Evolutionary conservation across 371 early-diverging fungal species (phyloP), one percentile per base, ranked within the genome.

Genomic region (Lichtheimia hyalospora): DNA sequence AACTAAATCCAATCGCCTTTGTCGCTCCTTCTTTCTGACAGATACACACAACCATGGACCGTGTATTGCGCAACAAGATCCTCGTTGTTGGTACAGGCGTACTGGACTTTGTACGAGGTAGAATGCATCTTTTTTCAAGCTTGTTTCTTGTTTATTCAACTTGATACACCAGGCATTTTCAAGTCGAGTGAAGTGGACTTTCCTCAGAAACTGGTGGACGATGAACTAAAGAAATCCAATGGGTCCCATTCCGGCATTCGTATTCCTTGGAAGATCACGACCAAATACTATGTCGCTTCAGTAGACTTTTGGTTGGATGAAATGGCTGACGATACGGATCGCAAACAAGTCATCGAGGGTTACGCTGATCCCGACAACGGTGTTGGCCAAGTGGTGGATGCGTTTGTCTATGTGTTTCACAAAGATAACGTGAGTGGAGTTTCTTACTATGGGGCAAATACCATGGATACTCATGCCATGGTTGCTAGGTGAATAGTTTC

Each of bases 301-400:
- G 80, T 91, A 5, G 83, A 79, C 50, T 80, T 89, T 64, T 91
- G 89, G 89, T 54, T 89, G 24, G 91, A 89, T 61, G 79, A 82
- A 52, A 72, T 83, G 0, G 65, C 71, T 10, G 57, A 58, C 5
- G 69, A 73, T 1, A 52, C 63, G 0, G 60, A 61, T 15, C n/a
- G 3, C 18, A 71, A 75, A 54, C 77, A 78, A 34, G 70, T 69
- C 3, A 68, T 77, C 48, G 63, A 78, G 23, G 77, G 72, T 1
- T 77, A 78, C 53, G 65, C 66, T 21, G 74, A 78, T 7, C 73
- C 81, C 28, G 72, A 82, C 21, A 73, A 75, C 23, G 83, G 76
- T 15, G 62, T 89, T 16, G 82, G 79, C 10, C 66, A 76, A 53
- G 87, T 77, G 2, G 81, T 91, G 20, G 92, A 89, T 63, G 89